Conservation (phyloP, 2,329 filamentous ascomycete genomes). For the Microdochium nivale region DNA sequence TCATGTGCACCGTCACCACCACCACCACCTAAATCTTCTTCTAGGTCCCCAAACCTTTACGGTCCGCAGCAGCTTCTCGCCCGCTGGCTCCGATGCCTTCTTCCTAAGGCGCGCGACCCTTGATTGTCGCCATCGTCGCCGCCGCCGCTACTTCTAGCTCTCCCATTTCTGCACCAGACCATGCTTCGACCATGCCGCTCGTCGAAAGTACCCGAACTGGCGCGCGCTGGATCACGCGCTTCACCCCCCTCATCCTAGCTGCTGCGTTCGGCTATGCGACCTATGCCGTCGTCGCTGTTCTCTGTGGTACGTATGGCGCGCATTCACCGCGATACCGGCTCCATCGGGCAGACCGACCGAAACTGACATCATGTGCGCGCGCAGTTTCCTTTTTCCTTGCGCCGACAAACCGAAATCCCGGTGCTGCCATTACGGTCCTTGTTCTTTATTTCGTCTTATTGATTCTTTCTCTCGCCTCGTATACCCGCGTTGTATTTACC, state of each 20-base stretch:
- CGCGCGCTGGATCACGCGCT: constrained; percentile 51
- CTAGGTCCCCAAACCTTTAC: too few relatives aligned
- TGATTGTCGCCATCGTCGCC: background rate
- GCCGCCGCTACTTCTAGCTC: background rate
- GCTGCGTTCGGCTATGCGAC: constrained; percentile 60
- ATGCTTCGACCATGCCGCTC: constrained; percentile 19
- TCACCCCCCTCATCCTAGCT: constrained; percentile 63
- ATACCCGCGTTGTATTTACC: constrained; percentile 61
- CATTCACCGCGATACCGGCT: constrained; percentile 1
- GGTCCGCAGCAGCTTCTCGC: too few relatives aligned
- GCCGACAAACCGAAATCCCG: constrained; percentile 26
- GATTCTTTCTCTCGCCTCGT: constrained; percentile 55
- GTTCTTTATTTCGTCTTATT: constrained; percentile 67
- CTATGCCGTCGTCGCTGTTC: constrained; percentile 58
- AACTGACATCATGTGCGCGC: background rate
- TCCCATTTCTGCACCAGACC: constrained; percentile 1
- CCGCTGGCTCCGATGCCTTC: too few relatives aligned
- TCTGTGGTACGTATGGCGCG: constrained; percentile 51
- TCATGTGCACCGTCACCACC: too few relatives aligned
- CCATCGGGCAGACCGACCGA: background rate
- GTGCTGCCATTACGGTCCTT: constrained; percentile 60
- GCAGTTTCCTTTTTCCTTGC: constrained; percentile 32
- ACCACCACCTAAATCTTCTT: too few relatives aligned
- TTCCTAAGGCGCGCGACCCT: too few relatives aligned
- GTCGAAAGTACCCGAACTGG: constrained; percentile 29